Base-by-base conservation (phyloP, 202 grass and related monocot species). In the Panicum virgatum region DNA sequence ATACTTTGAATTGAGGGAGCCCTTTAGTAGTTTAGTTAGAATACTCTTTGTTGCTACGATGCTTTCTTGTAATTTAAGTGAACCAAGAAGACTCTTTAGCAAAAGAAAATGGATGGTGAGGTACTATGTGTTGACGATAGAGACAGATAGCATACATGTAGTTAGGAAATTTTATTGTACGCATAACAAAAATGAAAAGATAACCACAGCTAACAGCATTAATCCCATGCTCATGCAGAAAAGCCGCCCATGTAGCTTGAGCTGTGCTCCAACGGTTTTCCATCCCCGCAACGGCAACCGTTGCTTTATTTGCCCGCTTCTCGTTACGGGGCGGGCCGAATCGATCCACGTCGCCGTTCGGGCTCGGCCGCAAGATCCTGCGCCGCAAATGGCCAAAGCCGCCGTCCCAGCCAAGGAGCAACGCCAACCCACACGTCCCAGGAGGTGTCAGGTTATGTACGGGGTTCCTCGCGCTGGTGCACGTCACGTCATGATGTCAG, bases 181-280 rank as follows among this genome's bases (percentile, higher is more conserved):
- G 7, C 11, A 2, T 30, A 43, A 43, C 14, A 45, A 12, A 1
- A n/a, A n/a, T n/a, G n/a, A 22, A 42, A 3, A 26, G 29, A 7
- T 40, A 18, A 53, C 10, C 0, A 11, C 32, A 75, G 0, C 5
- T 25, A 30, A 37, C 12, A 18, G 1, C 2, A 9, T 38, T 66
- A n/a, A n/a, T n/a, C n/a, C n/a, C n/a, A n/a, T n/a, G n/a, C n/a
- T n/a, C n/a, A n/a, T n/a, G n/a, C n/a, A n/a, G n/a, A n/a, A n/a
- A n/a, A n/a, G n/a, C n/a, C n/a, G n/a, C n/a, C n/a, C 62, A 62
- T 63, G 70, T 37, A 61, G 14, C 18, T 32, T 32, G 20, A 11
- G 58, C 12, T 51, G 87, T 85, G 83, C 83, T 40, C 72, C 72
- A 82, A 67, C 30, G 11, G 45, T 59, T 85, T 89, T 73, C 64